Evolutionary conservation across 106 monocot species (phyloP), one percentile per base, ranked within the genome.

Genomic region (Allium fistulosum): DNA sequence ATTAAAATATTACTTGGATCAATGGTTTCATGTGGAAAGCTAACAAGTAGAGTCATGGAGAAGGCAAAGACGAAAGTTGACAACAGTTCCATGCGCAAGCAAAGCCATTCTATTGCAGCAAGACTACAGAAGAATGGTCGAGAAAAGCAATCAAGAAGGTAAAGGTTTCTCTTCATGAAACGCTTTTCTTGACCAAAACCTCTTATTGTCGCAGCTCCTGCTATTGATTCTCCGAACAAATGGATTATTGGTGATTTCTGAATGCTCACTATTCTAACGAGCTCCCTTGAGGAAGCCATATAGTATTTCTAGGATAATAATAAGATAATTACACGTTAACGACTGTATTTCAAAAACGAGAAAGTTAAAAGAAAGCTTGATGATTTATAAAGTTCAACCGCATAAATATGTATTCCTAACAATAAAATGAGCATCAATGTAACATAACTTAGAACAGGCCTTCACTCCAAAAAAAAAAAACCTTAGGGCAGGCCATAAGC

Each of bases 101-200:
- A 99, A 17, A 99, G 81, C 97, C 97, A 99, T 76, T 99, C 92
- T 67, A 99, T 99, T 17, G 97, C 97, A 47, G 92, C 92, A 66
- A 93, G 65, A 74, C 87, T 92, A 75, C 77, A 87, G 73, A 99
- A 99, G 73, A 78, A 92, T 64, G 97, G 97, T 10, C 97, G 78
- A 70, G 86, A 74, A 81, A 87, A 99, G 76, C 92, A 90, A 75
- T 99, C 97, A 52, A 99, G 88, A 60, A 99, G 84, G 77, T 93
- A 87, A 7, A 99, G 75, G 66, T 99, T 93, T 69, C 82, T 87
- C 59, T 99, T 99, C 87, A 93, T 93, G 69, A 99, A 99, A 18
- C 97, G 80, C 64, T 99, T 99, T 63, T 99, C 97, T 79, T 99
- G 97, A 68, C 87, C 78, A 78, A 99, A 99, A 13, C 92, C 97